A percentile compares a stretch with the other conserved stretches of the same genome.
Conservation (phyloP, 129 eudicot species). For the Gnaphalium uliginosum region DNA sequence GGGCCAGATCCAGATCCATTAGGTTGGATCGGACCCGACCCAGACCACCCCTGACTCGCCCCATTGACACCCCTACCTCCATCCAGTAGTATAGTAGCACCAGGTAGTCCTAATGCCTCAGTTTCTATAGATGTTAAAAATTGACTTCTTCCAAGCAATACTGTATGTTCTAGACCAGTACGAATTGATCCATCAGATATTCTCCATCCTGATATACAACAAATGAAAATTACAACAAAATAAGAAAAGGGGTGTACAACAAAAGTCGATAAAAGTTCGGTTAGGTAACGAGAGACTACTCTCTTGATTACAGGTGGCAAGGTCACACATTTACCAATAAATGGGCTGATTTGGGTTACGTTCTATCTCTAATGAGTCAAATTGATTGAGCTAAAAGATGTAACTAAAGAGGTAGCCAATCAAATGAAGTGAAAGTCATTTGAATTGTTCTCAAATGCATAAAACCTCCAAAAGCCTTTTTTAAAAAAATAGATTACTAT, state of each 20-base stretch:
- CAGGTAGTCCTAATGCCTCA: conserved; percentile 70
- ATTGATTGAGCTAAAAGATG: neutral
- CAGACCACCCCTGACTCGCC: no score
- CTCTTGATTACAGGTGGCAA: neutral
- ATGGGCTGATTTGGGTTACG: neutral
- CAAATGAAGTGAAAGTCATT: neutral
- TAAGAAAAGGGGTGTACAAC: neutral
- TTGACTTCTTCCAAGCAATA: conserved; percentile 82
- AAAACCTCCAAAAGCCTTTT: neutral
- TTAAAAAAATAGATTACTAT: neutral
- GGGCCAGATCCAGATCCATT: no score
- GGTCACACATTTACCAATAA: neutral
- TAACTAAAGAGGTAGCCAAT: neutral
- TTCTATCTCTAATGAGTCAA: neutral
- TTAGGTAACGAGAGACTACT: neutral
- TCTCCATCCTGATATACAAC: conserved; percentile 68
- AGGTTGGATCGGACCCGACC: no score
- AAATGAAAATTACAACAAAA: conserved; percentile 3
- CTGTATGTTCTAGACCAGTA: conserved; percentile 70
- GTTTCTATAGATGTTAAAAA: conserved; percentile 61
- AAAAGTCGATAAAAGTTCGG: neutral
- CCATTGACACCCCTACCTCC: no score
- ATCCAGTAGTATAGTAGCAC: conserved; percentile 47
- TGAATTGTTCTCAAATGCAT: neutral
- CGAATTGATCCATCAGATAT: conserved; percentile 67